phyloP scores from a whole-genome alignment of 108 stramenopile species.

The Cyclotella sp. region DNA sequence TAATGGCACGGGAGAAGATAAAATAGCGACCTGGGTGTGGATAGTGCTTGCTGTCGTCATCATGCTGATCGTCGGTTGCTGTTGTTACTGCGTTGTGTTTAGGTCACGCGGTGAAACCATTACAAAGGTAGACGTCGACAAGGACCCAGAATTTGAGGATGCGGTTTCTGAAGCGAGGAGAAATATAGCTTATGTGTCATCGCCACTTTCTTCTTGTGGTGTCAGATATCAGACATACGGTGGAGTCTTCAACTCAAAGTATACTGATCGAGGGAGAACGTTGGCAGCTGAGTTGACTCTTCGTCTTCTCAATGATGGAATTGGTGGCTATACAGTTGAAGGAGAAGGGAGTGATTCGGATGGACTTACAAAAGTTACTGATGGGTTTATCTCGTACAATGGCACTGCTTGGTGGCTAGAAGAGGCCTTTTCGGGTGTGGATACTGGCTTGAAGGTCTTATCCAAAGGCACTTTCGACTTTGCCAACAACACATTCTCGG shows the following conservation, averaged over 20 bases:
- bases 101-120: not conserved
- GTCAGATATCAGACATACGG: conserved; percentile 24
- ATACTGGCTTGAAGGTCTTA: conserved; percentile 32
- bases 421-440: conserved; percentile 18
- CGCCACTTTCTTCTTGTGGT: not conserved
- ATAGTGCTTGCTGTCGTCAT: no score
- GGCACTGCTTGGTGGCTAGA: conserved; percentile 46
- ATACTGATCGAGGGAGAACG: conserved; percentile 21
- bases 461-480: conserved; percentile 34
- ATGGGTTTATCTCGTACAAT: conserved; percentile 21
- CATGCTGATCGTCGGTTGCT: not conserved
- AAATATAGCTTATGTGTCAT: not conserved
- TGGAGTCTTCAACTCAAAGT: conserved; percentile 19
- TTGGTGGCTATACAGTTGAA: conserved; percentile 15
- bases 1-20: no score
- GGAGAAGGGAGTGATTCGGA: conserved; percentile 29
- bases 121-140: not conserved
- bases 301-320: conserved; percentile 6
- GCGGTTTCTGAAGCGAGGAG: conserved; percentile 31
- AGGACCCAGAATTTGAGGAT: not conserved
- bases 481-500: conserved; percentile 20
- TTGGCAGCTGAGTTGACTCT: conserved; percentile 3
- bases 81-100: not conserved
- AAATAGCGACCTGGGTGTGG: no score
- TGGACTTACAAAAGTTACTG: conserved; percentile 21